Percentiles rank a stretch among this genome's conserved stretches.
phyloP scores from a whole-genome alignment of 1,139 yeast species.

The Casaregolazyma suthepensis region DNA sequence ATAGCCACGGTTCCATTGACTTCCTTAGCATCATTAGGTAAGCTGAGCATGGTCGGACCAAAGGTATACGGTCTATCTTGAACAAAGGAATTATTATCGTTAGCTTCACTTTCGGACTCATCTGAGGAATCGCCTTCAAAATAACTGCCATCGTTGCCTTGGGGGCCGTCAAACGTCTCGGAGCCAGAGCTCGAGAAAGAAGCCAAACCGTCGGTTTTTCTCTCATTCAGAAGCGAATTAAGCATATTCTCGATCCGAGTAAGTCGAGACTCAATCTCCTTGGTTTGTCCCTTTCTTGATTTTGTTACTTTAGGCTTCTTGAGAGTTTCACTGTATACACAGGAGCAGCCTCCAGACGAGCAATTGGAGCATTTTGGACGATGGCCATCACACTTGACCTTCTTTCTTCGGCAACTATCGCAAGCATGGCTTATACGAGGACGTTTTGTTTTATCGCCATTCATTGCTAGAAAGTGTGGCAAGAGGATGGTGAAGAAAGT shows the following conservation, averaged over 20 bases:
- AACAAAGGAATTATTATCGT: constrained; percentile 8
- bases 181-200: neutral
- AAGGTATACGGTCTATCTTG: constrained; percentile 18
- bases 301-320: constrained; percentile 23
- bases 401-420: constrained; percentile 59
- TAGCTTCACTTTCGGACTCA: constrained; percentile 12
- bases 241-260: constrained; percentile 31
- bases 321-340: constrained; percentile 29
- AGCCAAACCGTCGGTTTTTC: neutral
- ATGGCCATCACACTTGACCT: constrained; percentile 67
- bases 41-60: constrained; percentile 13
- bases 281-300: constrained; percentile 17
- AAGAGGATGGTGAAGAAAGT: neutral
- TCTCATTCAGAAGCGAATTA: constrained; percentile 17
- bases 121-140: constrained; percentile 10
- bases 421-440: constrained; percentile 43
- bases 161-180: neutral
- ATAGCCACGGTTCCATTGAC: constrained; percentile 6
- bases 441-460: constrained; percentile 22
- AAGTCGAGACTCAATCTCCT: constrained; percentile 28
- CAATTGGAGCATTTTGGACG: constrained; percentile 65
- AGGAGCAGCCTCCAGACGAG: constrained; percentile 36
- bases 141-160: constrained; percentile 5
- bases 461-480: neutral
- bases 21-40: constrained; percentile 6